Evolutionary conservation across 805 yeast genomes (phyloP), one percentile per base, ranked within the genome.

Genomic region (Nakazawaea molendinolei): DNA sequence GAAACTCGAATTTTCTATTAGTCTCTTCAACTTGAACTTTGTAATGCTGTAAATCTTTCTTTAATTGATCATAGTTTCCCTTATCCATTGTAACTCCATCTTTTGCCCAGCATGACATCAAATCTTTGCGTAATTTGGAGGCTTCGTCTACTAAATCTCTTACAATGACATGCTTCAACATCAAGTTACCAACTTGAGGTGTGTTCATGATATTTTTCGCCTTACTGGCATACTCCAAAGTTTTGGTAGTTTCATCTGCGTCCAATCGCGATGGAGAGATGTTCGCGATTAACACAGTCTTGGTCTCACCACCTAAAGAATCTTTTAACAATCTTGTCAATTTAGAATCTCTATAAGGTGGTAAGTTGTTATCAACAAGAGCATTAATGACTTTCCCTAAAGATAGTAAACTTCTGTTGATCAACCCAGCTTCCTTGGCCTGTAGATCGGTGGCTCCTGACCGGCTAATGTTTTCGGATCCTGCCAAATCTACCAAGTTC

Each of bases 351-450:
- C 94, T 50, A 34, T 60, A 60, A 0, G 97, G 97, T 21, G 90
- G 75, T 53, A 86, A 95, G 3, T 65, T 56, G 14, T 69, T 65
- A 45, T 77, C 85, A 3, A 76, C 84, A 14, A 81, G 56, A 1
- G 77, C 67, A 53, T 82, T 87, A 15, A 90, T 89, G 1, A 90
- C 97, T 43, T 95, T 67, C 1, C 97, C 97, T 28, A 90, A 65
- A 0, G 96, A 80, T 24, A 90, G 61, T 35, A 90, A 63, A 55
- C 94, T 81, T 56, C 86, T 95, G 56, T 90, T 90, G 34, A 89
- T 89, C 14, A 86, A 76, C 0, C 96, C 97, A 0, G 97, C 95
- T 52, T 90, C 98, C 46, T 86, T 78, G 0, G 95, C 96, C 29
- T 95, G 68, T 52, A 76, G 81, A 46, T 83, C 78, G 17, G 75